Conservation (phyloP, 306 rosid species). For the Acmispon strigosus region DNA sequence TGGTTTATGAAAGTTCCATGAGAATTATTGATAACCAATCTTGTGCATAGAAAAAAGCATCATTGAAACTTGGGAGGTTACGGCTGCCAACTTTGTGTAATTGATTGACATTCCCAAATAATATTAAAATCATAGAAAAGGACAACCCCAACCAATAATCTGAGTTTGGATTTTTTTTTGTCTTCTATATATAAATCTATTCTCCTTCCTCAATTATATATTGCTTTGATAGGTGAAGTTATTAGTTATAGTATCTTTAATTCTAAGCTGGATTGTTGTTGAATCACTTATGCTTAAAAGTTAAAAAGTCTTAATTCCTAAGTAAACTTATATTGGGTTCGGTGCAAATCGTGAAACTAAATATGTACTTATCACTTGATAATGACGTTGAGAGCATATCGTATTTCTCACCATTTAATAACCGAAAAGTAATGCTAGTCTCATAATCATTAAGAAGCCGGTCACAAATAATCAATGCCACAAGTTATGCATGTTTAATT, state of each 20-base stretch:
- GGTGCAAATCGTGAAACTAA: too few relatives aligned
- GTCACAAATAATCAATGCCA: background rate
- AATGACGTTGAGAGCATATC: background rate
- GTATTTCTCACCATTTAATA: background rate
- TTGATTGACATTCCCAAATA: background rate
- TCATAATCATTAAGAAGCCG: background rate
- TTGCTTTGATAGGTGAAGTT: too few relatives aligned
- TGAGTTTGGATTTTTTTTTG: background rate
- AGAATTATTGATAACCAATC: conserved; percentile 17
- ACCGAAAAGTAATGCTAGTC: background rate
- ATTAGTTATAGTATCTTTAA: too few relatives aligned
- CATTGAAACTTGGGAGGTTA: conserved; percentile 25
- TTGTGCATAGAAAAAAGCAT: conserved; percentile 13
- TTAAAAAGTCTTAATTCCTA: too few relatives aligned
- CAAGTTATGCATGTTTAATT: too few relatives aligned
- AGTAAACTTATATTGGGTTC: too few relatives aligned
- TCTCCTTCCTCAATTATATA: too few relatives aligned
- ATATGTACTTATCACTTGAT: background rate
- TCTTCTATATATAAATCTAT: too few relatives aligned
- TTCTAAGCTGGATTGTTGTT: too few relatives aligned
- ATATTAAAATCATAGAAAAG: background rate
- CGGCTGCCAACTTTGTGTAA: conserved; percentile 8
- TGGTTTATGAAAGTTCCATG: background rate
- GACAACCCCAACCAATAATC: conserved; percentile 5
- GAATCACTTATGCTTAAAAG: too few relatives aligned